Percentiles rank a stretch among this genome's conserved stretches.
Conservation (phyloP, 1,139 yeast species). For the Pichia sp. region DNA sequence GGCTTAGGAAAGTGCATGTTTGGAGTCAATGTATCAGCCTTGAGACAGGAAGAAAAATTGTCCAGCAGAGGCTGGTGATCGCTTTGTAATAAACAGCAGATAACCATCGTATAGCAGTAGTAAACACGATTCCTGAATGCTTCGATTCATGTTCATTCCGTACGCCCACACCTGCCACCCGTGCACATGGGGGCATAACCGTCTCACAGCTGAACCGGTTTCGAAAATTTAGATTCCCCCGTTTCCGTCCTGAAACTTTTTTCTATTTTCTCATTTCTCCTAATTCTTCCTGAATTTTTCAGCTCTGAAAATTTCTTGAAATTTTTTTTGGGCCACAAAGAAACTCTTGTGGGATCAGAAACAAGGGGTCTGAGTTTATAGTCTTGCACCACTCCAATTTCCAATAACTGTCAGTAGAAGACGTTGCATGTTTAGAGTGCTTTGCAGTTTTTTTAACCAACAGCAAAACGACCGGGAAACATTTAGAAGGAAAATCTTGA, state of each 20-base stretch:
- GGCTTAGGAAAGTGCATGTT: conserved; percentile 76
- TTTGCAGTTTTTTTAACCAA: neutral
- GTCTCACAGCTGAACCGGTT: too few species aligned
- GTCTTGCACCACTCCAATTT: too few species aligned
- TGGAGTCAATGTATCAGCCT: conserved; percentile 55
- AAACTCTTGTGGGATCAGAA: too few species aligned
- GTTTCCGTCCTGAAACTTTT: neutral
- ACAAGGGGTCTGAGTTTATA: too few species aligned
- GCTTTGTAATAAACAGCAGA: neutral
- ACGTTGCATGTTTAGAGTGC: too few species aligned
- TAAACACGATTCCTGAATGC: too few species aligned
- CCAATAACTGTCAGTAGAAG: too few species aligned
- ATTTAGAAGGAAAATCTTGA: neutral
- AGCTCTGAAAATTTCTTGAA: neutral
- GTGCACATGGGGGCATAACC: too few species aligned
- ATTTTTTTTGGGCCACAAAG: neutral
- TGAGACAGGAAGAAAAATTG: conserved; percentile 45
- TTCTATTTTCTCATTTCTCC: neutral
- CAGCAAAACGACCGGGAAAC: neutral
- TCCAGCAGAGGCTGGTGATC: conserved; percentile 51
- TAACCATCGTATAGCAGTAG: too few species aligned
- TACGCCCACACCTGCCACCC: too few species aligned
- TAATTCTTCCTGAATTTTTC: neutral
- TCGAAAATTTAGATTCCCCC: too few species aligned
- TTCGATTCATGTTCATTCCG: too few species aligned